A percentile compares a stretch with the other conserved stretches of the same genome.
phyloP scores from a whole-genome alignment of 177 flowering plant genomes.

The Telopea speciosissima region DNA sequence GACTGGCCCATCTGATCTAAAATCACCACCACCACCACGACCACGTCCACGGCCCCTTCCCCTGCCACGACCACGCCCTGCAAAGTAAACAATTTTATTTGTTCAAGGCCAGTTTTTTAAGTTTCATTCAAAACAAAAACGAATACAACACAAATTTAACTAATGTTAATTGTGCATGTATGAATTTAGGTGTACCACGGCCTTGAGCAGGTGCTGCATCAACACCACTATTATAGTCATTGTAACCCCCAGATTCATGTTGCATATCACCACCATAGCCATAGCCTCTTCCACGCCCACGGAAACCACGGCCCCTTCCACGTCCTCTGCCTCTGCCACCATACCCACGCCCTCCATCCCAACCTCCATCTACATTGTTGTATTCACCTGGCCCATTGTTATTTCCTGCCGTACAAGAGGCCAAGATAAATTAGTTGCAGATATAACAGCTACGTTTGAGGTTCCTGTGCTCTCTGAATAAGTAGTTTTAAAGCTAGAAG shows the following conservation, averaged over 20 bases:
- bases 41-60: conserved; percentile 35
- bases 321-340: conserved; percentile 47
- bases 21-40: conserved; percentile 22
- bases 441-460: too few relatives aligned
- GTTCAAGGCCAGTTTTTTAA: too few relatives aligned
- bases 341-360: conserved; percentile 39
- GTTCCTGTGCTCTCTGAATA: not conserved
- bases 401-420: conserved; percentile 16
- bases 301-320: conserved; percentile 46
- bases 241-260: conserved; percentile 29
- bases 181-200: conserved; percentile 24
- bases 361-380: conserved; percentile 42
- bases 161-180: too few relatives aligned
- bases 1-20: conserved; percentile 26
- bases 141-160: too few relatives aligned
- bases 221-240: conserved; percentile 33
- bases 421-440: too few relatives aligned
- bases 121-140: too few relatives aligned
- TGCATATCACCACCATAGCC: conserved; percentile 22
- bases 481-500: too few relatives aligned
- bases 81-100: too few relatives aligned
- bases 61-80: conserved; percentile 43
- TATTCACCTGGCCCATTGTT: conserved; percentile 26
- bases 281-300: conserved; percentile 43
- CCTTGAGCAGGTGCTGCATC: conserved; percentile 28